Base-by-base conservation (phyloP, 2,329 filamentous ascomycete genomes). In the Colletotrichum graminicola region DNA sequence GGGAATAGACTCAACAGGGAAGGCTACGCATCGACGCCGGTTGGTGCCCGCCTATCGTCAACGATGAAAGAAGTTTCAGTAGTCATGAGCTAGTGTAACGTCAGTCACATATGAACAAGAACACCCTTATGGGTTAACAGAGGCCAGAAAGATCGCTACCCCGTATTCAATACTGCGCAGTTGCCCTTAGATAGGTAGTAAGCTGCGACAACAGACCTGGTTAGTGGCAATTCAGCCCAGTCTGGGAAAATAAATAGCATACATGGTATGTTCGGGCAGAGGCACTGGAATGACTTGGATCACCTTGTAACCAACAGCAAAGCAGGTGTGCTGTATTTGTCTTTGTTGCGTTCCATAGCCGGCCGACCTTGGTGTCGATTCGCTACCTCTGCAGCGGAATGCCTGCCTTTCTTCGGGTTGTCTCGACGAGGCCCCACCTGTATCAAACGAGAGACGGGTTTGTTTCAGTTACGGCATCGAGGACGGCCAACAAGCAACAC, bases 381-480 rank as follows among this genome's bases (percentile, higher is more conserved):
- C 29, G 34, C 47, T 26, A 3, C 34, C 52, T 63, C 59, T 59
- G 65, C 43, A 43, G 39, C 45, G 59, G 51, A 54, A 34, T 68
- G 59, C 59, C 36, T 63, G 59, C 34, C 36, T 59, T 60, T 60
- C 56, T 67, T 36, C 45, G 18, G 16, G 36, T 54, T 47, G 52
- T 63, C 68, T 63, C 64, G 54, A 54, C 39, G 51, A 41, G 52
- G 29, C 39, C 68, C 57, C 57, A 59, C 65, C 59, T 49, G 68
- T 59, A 41, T 63, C 64, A 59, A 55, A 56, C 63, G 34, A 62
- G 41, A 47, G 36, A 67, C 56, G 59, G 59, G 29, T 29, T 36
- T 63, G 68, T 71, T 63, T 71, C 65, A 68, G 52, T 62, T 68
- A 54, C 57, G 54, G 45, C 68, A 63, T 71, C 18, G 65, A n/a